Percentiles rank a stretch among this genome's conserved stretches.
Evolutionary conservation across 164 flowering plant genomes (phyloP).

Genomic region (Vitis rotundifolia): DNA sequence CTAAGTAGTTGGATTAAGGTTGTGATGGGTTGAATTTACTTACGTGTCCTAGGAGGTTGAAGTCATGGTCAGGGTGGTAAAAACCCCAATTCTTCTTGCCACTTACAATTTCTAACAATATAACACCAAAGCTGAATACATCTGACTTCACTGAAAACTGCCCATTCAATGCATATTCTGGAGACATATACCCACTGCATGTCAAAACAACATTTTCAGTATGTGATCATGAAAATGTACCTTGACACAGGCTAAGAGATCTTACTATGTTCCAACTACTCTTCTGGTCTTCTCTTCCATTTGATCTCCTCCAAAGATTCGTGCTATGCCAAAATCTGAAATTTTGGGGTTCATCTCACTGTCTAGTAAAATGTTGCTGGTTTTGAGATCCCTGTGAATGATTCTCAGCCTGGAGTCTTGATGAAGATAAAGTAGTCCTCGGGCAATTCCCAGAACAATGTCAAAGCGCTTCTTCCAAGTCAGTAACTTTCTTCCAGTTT

Average conservation of each 20-base stretch:
- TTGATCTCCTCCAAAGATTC: slow-evolving; percentile 19
- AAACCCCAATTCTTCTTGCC: slow-evolving; percentile 23
- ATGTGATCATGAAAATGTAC: neutral
- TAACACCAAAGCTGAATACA: slow-evolving; percentile 28
- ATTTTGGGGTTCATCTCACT: slow-evolving; percentile 9
- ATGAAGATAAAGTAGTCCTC: slow-evolving; percentile 35
- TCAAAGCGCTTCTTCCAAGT: slow-evolving; percentile 16
- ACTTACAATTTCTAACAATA: slow-evolving; percentile 23
- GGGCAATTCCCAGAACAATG: slow-evolving; percentile 28
- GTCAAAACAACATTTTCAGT: neutral
- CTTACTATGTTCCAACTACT: slow-evolving; percentile 32
- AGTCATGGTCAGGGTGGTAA: slow-evolving; percentile 14
- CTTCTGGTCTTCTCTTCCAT: slow-evolving; percentile 10
- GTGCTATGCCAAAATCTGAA: slow-evolving; percentile 17
- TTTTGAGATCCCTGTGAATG: slow-evolving; percentile 28
- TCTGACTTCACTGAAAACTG: slow-evolving; percentile 28
- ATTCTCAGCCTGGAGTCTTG: slow-evolving; percentile 30
- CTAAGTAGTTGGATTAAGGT: too few relatives aligned
- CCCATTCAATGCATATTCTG: slow-evolving; percentile 32
- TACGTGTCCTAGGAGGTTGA: slow-evolving; percentile 31
- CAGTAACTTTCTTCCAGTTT: neutral
- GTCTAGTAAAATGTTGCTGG: slow-evolving; percentile 27
- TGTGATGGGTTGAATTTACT: neutral
- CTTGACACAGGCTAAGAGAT: too few relatives aligned
- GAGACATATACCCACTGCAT: slow-evolving; percentile 17